phyloP scores from a whole-genome alignment of 768 basidiomycete species.

The Mycena amicta region DNA sequence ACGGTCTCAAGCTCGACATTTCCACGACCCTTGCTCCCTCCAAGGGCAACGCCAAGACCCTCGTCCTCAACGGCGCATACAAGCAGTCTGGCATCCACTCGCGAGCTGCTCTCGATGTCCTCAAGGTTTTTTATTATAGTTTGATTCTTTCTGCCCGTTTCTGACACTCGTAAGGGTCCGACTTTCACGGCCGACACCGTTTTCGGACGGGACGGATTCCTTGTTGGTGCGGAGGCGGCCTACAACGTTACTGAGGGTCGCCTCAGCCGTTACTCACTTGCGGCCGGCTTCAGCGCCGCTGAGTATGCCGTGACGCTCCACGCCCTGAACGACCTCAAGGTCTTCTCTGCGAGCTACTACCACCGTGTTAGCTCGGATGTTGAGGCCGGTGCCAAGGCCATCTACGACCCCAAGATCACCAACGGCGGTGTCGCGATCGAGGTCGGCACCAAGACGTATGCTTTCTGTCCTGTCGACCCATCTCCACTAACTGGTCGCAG shows the following conservation, averaged over 20 bases:
- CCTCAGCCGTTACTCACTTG: constrained; percentile 89
- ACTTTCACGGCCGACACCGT: constrained; percentile 97
- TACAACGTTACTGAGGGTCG: constrained; percentile 96
- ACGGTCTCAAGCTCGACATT: constrained; percentile 96
- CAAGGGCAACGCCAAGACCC: constrained; percentile 77
- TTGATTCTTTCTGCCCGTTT: constrained; percentile 10
- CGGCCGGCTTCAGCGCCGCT: constrained; percentile 92
- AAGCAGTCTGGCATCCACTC: constrained; percentile 97
- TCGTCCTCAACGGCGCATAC: constrained; percentile 82
- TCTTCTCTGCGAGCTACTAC: constrained; percentile 96
- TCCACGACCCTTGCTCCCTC: constrained; percentile 82
- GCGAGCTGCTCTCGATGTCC: constrained; percentile 86
- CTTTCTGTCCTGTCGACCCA: too few relatives aligned
- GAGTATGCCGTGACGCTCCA: constrained; percentile 95
- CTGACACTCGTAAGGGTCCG: constrained; percentile 66
- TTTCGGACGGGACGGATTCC: constrained; percentile 95
- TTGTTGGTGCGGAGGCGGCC: constrained; percentile 91
- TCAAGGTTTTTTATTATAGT: constrained; percentile 56
- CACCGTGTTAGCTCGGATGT: constrained; percentile 91
- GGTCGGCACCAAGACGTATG: constrained; percentile 93
- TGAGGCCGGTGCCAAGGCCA: constrained; percentile 94
- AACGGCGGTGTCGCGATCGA: constrained; percentile 86
- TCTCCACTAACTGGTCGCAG: too few relatives aligned
- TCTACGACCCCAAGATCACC: constrained; percentile 93
- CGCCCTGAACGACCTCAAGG: constrained; percentile 91